Evolutionary conservation across 208 protist genomes (phyloP), one percentile per base, ranked within the genome.

Genomic region (Naegleria fowleri): DNA sequence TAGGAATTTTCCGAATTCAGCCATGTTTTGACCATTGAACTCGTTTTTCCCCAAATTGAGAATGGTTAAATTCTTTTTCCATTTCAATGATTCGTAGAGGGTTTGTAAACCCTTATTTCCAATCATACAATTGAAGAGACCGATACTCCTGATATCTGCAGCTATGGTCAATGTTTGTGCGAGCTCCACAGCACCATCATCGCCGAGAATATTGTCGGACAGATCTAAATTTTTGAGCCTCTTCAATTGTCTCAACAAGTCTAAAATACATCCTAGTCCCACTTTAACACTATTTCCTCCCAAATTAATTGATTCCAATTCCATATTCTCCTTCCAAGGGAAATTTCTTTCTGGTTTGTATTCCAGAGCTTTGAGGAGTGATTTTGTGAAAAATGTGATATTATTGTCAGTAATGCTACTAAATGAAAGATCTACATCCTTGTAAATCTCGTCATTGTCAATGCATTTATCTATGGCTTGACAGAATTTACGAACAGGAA

Each of bases 401-500:
- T 51, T 51, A 33, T 48, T 22, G 43, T 87, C 41, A n/a, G 16
- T 36, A 9, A 87, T 52, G 9, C 41, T 52, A 15, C 16, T 51
- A 0, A 51, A 15, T 22, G 40, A 87, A 13, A 94, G 79, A 86
- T 94, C 93, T 15, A 94, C 39, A 22, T 84, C 55, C 7, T 92
- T 25, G 0, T 93, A 51, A 41, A n/a, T 36, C 38, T 75, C 39
- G 22, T 92, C 84, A 5, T 92, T 43, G 52, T 94, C 93, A 36
- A 94, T 88, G 15, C 86, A 86, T 0, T 55, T 58, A 39, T 94
- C 93, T 86, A 94, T 92, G 22, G 48, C 33, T 22, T 59, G 83
- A 58, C 91, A 90, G 36, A 94, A 91, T 59, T 91, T 93, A 33
- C 40, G 22, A 13, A 91, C 51, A n/a, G 93, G 93, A 38, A 52